These are phyloP conservation scores for Cladosporium sp. DNA, from an alignment of 2,329 filamentous ascomycete species.

Conservation along the genomic window DNA sequence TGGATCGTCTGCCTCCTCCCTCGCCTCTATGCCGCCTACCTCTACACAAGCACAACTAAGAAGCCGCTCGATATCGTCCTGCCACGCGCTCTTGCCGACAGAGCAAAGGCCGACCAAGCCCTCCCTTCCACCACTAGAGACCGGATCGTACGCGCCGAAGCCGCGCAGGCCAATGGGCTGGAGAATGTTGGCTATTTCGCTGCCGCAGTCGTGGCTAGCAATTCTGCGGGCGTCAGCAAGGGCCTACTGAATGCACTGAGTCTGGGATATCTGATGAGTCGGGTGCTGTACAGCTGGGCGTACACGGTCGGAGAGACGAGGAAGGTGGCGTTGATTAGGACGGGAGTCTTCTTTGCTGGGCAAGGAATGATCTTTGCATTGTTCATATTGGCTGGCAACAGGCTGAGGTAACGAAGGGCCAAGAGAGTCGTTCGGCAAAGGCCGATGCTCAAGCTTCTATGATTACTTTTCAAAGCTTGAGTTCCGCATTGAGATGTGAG, in stretches of 20 bases:
- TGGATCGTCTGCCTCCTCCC: conserved; percentile 32
- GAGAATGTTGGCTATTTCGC: conserved; percentile 38
- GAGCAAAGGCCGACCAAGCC: conserved; percentile 24
- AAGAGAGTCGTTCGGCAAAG: no score
- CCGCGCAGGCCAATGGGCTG: conserved; percentile 33
- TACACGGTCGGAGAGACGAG: conserved; percentile 24
- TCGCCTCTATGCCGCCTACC: conserved; percentile 27
- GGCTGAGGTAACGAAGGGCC: no score
- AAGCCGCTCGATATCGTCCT: conserved; percentile 23
- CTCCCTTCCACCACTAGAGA: conserved; percentile 30
- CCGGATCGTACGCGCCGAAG: conserved; percentile 32
- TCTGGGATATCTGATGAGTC: conserved; percentile 22
- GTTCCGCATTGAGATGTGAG: no score
- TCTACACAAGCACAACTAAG: conserved; percentile 15
- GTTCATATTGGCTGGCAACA: conserved; percentile 24
- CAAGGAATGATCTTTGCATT: conserved; percentile 20
- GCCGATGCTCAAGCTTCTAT: no score
- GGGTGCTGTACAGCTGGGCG: conserved; percentile 26
- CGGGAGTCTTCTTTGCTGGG: conserved; percentile 19
- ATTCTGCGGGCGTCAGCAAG: conserved; percentile 28
- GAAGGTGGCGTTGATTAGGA: conserved; percentile 16
- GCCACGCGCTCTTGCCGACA: conserved; percentile 26
- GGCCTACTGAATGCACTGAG: conserved; percentile 24
- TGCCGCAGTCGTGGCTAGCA: conserved; percentile 34
- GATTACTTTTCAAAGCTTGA: no score